Evolutionary conservation across 2,329 filamentous ascomycete species (phyloP), one percentile per base, ranked within the genome.

Genomic region (Nigrospora oryzae): DNA sequence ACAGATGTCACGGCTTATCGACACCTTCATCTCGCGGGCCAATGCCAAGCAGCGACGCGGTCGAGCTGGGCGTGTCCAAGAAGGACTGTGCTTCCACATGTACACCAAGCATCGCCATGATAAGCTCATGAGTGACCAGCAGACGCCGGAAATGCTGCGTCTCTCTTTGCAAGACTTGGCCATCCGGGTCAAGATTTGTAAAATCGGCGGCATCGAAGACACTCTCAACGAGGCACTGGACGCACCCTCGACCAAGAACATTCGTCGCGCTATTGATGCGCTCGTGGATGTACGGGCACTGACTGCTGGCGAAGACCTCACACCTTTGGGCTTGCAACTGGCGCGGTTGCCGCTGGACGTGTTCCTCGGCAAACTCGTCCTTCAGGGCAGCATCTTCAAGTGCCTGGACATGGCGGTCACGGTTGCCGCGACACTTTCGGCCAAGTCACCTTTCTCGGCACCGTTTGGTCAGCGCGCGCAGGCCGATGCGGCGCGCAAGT

Each of bases 111-210:
- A 89, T 56, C 81, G 91, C 8, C 89, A 96, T 59, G 90, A 97
- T 59, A 79, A 80, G 46, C 62, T 85, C 55, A 89, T 97, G 77
- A 82, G 83, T 42, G 89, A 95, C 49, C 89, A 96, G 59, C 93
- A 97, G 67, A 95, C 89, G 0, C 94, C 93, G 0, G 93, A 98
- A 63, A 95, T 98, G 81, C 79, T 98, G 36, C 84, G 93, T 1
- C 71, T 98, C 4, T 96, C 93, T 0, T 71, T 98, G 11, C 93
- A 98, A 63, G 93, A 98, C 58, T 73, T 98, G 11, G 89, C 95
- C 5, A 90, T 98, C 61, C 83, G 93, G 10, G 90, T 97, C 52
- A 98, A 98, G 67, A 95, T 96, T 38, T 98, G 91, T 71, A 95
- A 94, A 58, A 78, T 98, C 37, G 93, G 93, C 11, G 84, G 88